A percentile compares a stretch with the other conserved stretches of the same genome.
Evolutionary conservation across 352 stramenopile species (phyloP).

Genomic region (Globisporangium nunn): DNA sequence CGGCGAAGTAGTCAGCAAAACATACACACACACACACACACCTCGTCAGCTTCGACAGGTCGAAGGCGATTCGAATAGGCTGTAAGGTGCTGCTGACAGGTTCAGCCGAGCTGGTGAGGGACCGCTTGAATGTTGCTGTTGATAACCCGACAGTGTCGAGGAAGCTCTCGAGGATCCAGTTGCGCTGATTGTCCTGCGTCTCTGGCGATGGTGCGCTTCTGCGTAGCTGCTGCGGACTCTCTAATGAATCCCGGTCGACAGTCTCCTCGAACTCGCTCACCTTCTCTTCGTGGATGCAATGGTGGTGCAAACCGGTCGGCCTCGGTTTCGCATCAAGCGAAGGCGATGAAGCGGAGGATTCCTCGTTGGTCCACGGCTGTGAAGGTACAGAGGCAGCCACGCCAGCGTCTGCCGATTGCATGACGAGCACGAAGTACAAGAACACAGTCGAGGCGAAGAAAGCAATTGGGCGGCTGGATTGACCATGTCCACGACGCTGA

Average conservation of each 20-base stretch:
- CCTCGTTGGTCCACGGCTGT: too few relatives aligned
- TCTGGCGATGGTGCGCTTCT: not conserved
- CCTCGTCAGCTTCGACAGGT: slow-evolving; percentile 64
- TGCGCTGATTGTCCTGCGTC: slow-evolving; percentile 10
- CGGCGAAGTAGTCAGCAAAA: not conserved
- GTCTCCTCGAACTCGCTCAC: slow-evolving; percentile 35
- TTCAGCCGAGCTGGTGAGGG: slow-evolving; percentile 3
- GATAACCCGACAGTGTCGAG: slow-evolving; percentile 33
- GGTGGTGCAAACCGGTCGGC: slow-evolving; percentile 15
- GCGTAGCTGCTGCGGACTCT: slow-evolving; percentile 21
- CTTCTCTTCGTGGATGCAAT: slow-evolving; percentile 71
- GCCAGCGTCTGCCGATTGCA: too few relatives aligned
- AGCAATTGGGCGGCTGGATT: too few relatives aligned
- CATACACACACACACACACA: slow-evolving; percentile 8
- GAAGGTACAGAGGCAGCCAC: too few relatives aligned
- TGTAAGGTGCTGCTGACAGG: slow-evolving; percentile 31
- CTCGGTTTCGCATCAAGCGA: not conserved
- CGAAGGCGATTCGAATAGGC: slow-evolving; percentile 71
- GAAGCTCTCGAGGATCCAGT: slow-evolving; percentile 29
- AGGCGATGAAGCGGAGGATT: not conserved
- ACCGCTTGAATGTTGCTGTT: slow-evolving; percentile 4
- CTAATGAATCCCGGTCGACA: slow-evolving; percentile 30
- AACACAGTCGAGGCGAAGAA: too few relatives aligned
- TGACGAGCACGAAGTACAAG: too few relatives aligned
- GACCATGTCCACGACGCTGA: too few relatives aligned